Conservation (phyloP, 2,329 filamentous ascomycete species). For the Monosporascus sp. region DNA sequence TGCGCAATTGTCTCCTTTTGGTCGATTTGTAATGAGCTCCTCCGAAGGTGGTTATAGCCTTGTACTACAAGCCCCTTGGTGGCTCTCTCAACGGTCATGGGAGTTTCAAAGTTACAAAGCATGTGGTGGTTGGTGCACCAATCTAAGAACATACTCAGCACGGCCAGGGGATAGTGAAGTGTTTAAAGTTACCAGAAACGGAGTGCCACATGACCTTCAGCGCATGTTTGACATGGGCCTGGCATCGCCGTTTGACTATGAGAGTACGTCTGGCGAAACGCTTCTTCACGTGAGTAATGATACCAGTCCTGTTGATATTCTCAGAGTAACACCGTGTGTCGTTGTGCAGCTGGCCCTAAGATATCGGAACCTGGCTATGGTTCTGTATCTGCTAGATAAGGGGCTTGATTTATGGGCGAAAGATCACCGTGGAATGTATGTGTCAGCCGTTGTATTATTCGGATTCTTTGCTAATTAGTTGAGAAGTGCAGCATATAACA, state of each 20-base stretch:
- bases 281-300: constrained; percentile 7
- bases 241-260: constrained; percentile 11
- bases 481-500: no score
- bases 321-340: background rate
- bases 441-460: no score
- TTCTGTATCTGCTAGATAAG: constrained; percentile 1
- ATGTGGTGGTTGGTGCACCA: constrained; percentile 5
- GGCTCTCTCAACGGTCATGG: constrained; percentile 1
- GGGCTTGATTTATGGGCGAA: background rate
- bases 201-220: constrained; percentile 2
- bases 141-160: constrained; percentile 4
- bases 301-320: background rate
- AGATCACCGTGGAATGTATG: background rate
- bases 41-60: background rate
- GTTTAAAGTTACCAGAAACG: background rate
- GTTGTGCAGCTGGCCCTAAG: background rate
- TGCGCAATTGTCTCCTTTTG: background rate
- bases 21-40: background rate
- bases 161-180: background rate
- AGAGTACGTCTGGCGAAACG: background rate
- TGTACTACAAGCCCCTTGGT: background rate
- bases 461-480: no score
- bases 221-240: constrained; percentile 7
- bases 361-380: constrained; percentile 2
- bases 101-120: constrained; percentile 9